Evolutionary conservation across 192 early-diverging fungal species (phyloP), one percentile per base, ranked within the genome.

Genomic region (Coemansia furcata): DNA sequence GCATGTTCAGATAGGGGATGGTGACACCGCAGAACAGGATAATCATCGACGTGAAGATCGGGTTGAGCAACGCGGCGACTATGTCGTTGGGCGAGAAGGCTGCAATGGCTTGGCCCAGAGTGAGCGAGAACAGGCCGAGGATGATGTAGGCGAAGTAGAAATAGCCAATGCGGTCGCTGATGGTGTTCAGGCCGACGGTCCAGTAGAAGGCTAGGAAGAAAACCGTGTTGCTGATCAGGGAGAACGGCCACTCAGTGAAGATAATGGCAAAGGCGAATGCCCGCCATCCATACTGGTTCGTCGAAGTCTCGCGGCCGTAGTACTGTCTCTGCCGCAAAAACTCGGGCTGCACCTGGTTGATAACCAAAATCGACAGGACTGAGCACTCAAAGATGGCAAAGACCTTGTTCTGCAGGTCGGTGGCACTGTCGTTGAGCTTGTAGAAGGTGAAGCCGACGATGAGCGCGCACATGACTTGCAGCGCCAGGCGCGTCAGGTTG

Each of bases 401-500:
- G 35, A 86, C 84, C 69, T 86, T 85, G 78, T 87, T 86, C 63
- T 85, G 83, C 66, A 90, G 73, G 60, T 87, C 87, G 14, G 69
- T 40, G n/a, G 84, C 67, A 23, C 76, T 68, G 67, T 86, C 69
- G 64, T 69, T 76, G 17, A 90, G 79, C 47, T 88, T 85, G 77
- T 81, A 88, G 77, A 88, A 93, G 9, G 88, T 77, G 77, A 93
- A 86, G 40, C 89, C 88, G 68, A 88, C 81, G n/a, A 89, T 68
- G 14, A 93, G 69, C 38, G 82, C 87, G 55, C 73, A 69, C 32
- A 88, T 65, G 44, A 86, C 66, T 35, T 87, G 85, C 39, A 86
- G 78, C 26, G 83, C 77, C 21, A 86, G 42, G 57, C 86, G 82
- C n/a, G 86, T 89, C 69, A 90, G 67, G 72, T 90, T 91, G 76